Evolutionary conservation across 345 rosid genomes (phyloP), one percentile per base, ranked within the genome.

Genomic region (Hibiscus trionum): DNA sequence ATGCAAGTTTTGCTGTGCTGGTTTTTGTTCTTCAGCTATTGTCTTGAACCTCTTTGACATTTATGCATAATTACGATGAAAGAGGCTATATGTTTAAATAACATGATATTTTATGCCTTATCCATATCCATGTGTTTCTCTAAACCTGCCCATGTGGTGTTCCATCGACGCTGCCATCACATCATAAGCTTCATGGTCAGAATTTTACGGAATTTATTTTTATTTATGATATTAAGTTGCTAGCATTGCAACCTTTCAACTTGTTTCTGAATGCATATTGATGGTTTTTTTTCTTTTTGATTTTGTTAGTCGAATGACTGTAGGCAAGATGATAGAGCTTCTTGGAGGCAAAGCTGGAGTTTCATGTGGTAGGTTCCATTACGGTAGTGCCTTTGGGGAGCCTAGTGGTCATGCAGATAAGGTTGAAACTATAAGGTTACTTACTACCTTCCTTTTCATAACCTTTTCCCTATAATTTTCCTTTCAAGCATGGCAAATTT

Each of bases 361-460:
- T 72, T 89, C 92, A 4, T 84, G 87, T 21, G 97, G 97, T 67
- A 85, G 85, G 81, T 90, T 83, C 79, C 97, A 90, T 78, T 92
- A 92, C 81, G 99, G 99, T 65, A 95, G 97, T 78, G 99, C 99
- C 59, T 92, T 92, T 82, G 97, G 99, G 46, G 97, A 95, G 81
- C 86, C 88, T 73, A 83, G 97, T 77, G 97, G 99, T 75, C 97
- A 90, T 84, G 97, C 99, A 33, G 93, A 95, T 84, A 86, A 42
- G 61, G 97, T 95, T 68, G 97, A 88, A 59, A 64, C 78, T 63
- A 90, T 94, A 80, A 94, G 97, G 98, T 87, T 66, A 55, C 16
- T n/a, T 61, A 16, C 71, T 49, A 24, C 37, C 42, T 66, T 62
- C 31, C 24, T 42, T 16, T 27, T 35, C 19, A 7, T 0, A 3